Evolutionary conservation across 768 basidiomycete species (phyloP), one percentile per base, ranked within the genome.

Genomic region (Lentinula detonsa): DNA sequence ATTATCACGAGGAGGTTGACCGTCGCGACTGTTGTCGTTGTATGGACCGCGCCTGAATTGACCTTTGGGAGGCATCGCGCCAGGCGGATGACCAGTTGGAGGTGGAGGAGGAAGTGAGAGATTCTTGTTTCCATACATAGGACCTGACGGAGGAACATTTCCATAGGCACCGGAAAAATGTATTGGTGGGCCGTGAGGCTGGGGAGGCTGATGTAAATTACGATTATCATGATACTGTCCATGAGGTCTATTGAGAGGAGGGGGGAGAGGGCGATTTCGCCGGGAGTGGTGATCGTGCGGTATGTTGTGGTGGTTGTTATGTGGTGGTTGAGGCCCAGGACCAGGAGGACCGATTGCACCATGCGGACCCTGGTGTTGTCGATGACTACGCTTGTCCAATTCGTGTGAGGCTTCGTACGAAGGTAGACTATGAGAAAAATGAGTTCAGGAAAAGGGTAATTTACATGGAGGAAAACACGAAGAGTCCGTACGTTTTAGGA

Each of bases 341-440:
- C 45, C 57, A 59, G 57, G 57, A 7, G 57, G 45, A 43, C 45
- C 45, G 21, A 28, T 28, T 3, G 28, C 28, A 28, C 28, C 28
- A 28, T n/a, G 40, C 9, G 55, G 28, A 49, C 28, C 28, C 46
- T 45, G 45, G 15, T 59, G 57, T 43, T 40, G 35, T 33, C 87
- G 79, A 21, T 87, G 85, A 2, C 85, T 85, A 33, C 87, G 85
- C 67, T 85, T 88, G 72, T 90, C 88, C 45, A 89, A 90, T 69
- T 93, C 90, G 64, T 93, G 90, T 1, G 90, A 93, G 1, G 90
- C 82, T 71, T 93, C 90, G 64, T 93, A 93, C 6, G 78, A 75
- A 4, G 90, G 90, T 31, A 91, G 76, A 51, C 90, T 92, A 61
- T 0, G 13, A 13, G 3, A 18, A 48, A 8, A 5, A 42, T 28